phyloP scores from a whole-genome alignment of 192 early-diverging fungal genomes.

The Coemansia sp. region DNA sequence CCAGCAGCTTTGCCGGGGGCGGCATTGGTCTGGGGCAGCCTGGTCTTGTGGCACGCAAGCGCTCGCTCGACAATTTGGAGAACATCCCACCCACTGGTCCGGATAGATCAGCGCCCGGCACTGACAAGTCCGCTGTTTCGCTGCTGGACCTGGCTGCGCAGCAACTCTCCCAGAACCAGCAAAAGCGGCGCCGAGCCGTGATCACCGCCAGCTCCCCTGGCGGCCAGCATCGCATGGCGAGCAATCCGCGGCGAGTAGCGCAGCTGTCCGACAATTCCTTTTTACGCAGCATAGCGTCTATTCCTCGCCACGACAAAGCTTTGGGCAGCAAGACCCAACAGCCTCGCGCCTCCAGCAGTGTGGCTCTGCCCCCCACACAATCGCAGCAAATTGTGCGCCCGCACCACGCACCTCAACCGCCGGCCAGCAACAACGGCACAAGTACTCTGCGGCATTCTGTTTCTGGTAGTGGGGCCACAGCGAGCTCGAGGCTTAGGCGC shows the following conservation, averaged over 20 bases:
- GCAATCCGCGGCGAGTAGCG: conserved; percentile 39
- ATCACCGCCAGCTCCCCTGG: conserved; percentile 48
- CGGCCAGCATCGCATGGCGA: conserved; percentile 21
- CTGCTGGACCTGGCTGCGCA: conserved; percentile 42
- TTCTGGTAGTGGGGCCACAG: conserved; percentile 7
- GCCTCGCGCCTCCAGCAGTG: neutral
- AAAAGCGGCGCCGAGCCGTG: conserved; percentile 40
- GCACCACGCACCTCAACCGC: conserved; percentile 5
- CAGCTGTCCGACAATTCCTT: conserved; percentile 13
- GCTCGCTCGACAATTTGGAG: conserved; percentile 43
- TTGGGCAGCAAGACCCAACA: neutral
- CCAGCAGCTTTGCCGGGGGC: conserved; percentile 22
- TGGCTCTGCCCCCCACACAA: conserved; percentile 3
- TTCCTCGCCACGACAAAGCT: conserved; percentile 9
- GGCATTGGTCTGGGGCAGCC: conserved; percentile 38
- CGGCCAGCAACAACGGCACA: conserved; percentile 4
- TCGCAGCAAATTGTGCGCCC: conserved; percentile 7
- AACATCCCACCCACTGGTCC: conserved; percentile 39
- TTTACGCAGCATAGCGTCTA: conserved; percentile 20
- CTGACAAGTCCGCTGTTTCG: conserved; percentile 34
- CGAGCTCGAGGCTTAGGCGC: conserved; percentile 37
- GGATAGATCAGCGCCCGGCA: conserved; percentile 7
- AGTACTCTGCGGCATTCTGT: conserved; percentile 15
- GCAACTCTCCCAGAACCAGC: conserved; percentile 46
- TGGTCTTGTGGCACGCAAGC: conserved; percentile 34